A percentile compares a stretch with the other conserved stretches of the same genome.
Evolutionary conservation across 2,329 filamentous ascomycete species (phyloP).

Genomic region (Fusarium sulawesiense): DNA sequence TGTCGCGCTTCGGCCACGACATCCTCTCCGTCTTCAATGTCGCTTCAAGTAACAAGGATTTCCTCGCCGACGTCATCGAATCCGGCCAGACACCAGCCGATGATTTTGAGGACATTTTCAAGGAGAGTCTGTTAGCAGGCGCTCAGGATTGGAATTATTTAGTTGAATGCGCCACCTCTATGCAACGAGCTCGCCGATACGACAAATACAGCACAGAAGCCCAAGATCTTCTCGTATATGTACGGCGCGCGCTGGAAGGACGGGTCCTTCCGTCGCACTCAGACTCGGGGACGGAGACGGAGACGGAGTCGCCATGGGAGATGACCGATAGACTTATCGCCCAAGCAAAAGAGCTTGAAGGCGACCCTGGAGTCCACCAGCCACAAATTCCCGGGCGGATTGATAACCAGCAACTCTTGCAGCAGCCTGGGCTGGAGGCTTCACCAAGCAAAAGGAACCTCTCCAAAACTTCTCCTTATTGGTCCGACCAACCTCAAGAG

Average conservation of each 20-base stretch:
- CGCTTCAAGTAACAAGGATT: conserved; percentile 46
- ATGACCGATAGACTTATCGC: conserved; percentile 53
- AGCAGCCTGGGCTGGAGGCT: conserved; percentile 7
- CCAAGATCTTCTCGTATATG: conserved; percentile 50
- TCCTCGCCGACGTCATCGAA: conserved; percentile 49
- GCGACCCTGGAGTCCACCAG: conserved; percentile 33
- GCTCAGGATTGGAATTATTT: conserved; percentile 51
- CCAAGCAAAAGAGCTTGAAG: conserved; percentile 46
- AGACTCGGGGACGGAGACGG: conserved; percentile 7
- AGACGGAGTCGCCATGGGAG: conserved; percentile 45
- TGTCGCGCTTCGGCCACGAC: conserved; percentile 42
- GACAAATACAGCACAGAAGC: conserved; percentile 45
- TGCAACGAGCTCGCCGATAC: conserved; percentile 31
- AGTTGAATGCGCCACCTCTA: conserved; percentile 50
- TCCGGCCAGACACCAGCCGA: conserved; percentile 46
- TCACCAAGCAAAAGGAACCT: conserved; percentile 20
- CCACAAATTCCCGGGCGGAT: conserved; percentile 16
- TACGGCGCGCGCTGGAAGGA: conserved; percentile 44
- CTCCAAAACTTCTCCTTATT: conserved; percentile 46
- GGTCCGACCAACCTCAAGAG: conserved; percentile 40
- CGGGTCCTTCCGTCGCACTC: conserved; percentile 1
- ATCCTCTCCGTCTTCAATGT: conserved; percentile 51
- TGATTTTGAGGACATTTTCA: conserved; percentile 47
- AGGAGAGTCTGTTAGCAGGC: conserved; percentile 49
- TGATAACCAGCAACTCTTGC: conserved; percentile 11